Percentiles rank a stretch among this genome's conserved stretches.
Conservation (phyloP, 2,329 filamentous ascomycete genomes). For the Fonsecaea pugnacius region DNA sequence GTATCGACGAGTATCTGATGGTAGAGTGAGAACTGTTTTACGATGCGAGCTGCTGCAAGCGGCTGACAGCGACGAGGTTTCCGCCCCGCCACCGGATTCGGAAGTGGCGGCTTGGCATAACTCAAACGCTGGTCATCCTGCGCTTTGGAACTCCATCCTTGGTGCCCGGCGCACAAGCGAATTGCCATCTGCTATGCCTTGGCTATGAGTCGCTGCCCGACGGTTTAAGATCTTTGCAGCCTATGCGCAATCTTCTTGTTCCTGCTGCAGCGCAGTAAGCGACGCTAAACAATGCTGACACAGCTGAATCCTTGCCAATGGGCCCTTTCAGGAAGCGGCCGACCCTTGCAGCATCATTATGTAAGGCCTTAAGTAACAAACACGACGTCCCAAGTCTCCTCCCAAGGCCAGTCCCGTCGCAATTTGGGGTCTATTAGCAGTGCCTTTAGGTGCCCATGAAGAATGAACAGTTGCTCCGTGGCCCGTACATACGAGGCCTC, state of each 20-base stretch:
- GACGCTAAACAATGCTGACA: neutral
- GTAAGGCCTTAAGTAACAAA: conserved; percentile 11
- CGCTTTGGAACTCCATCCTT: neutral
- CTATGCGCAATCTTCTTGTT: neutral
- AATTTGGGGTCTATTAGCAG: neutral
- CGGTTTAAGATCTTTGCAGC: neutral
- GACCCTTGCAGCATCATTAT: conserved; percentile 1
- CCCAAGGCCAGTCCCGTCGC: neutral
- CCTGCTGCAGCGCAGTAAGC: conserved; percentile 12
- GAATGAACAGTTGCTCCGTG: neutral
- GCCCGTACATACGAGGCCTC: neutral
- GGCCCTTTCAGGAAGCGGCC: neutral
- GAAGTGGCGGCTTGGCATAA: conserved; percentile 11
- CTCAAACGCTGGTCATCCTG: neutral
- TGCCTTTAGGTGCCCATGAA: neutral
- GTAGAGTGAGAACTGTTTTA: neutral
- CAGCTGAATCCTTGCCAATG: neutral
- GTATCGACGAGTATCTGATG: neutral
- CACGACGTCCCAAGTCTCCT: neutral
- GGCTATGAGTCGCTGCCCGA: neutral
- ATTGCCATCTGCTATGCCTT: neutral
- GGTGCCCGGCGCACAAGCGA: neutral
- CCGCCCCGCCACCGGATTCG: neutral
- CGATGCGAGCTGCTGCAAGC: neutral
- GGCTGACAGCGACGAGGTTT: neutral